phyloP scores from a whole-genome alignment of 192 early-diverging fungal species.

The Allomyces arbusculus region DNA sequence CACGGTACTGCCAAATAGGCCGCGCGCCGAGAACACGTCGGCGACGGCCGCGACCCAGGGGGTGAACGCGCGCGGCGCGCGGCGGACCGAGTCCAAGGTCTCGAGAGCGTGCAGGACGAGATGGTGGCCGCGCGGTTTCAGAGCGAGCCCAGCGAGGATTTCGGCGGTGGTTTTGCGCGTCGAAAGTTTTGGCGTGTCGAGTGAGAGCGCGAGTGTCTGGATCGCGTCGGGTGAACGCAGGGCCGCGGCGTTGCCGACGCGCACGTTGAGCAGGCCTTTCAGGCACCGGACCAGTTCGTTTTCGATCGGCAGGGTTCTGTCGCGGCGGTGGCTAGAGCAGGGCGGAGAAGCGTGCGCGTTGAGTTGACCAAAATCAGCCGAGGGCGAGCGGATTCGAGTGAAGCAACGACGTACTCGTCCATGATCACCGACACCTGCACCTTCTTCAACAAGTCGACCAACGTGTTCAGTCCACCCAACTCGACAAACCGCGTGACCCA shows the following conservation, averaged over 20 bases:
- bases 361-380: too few relatives aligned
- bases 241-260: neutral
- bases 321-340: too few relatives aligned
- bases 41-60: slow-evolving; percentile 57
- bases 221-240: neutral
- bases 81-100: slow-evolving; percentile 41
- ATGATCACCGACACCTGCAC: too few relatives aligned
- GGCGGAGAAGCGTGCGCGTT: too few relatives aligned
- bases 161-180: slow-evolving; percentile 54
- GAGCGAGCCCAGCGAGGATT: slow-evolving; percentile 50
- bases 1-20: slow-evolving; percentile 54
- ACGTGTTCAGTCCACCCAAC: too few relatives aligned
- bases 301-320: neutral
- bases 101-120: slow-evolving; percentile 42
- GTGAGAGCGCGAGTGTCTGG: slow-evolving; percentile 30
- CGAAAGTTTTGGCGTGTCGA: slow-evolving; percentile 48
- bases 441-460: too few relatives aligned
- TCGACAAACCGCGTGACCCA: neutral
- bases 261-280: neutral
- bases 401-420: too few relatives aligned
- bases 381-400: too few relatives aligned
- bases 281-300: neutral
- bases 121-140: slow-evolving; percentile 55
- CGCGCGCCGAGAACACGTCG: slow-evolving; percentile 51
- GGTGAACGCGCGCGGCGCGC: slow-evolving; percentile 44